These are phyloP conservation scores for Trypanosoma theileri DNA, from an alignment of 208 protist species.

Conservation along the genomic window DNA sequence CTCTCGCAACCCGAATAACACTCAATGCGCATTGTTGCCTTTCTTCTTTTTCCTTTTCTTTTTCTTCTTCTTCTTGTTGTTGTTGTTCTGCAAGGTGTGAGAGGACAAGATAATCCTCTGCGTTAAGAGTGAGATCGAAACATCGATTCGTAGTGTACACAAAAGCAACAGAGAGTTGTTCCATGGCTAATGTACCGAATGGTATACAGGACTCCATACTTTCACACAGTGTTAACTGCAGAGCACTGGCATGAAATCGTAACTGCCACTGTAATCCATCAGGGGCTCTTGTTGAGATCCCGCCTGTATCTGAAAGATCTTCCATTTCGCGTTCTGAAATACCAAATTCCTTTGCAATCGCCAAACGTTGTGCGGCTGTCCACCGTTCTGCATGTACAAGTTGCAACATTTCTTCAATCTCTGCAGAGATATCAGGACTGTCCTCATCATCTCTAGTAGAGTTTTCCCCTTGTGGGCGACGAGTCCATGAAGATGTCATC, in stretches of 20 bases:
- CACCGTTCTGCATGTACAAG: slow-evolving; percentile 56
- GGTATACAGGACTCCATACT: not conserved
- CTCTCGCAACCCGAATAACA: slow-evolving; percentile 14
- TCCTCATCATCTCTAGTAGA: slow-evolving; percentile 11
- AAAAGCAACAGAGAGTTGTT: not conserved
- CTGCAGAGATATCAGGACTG: slow-evolving; percentile 34
- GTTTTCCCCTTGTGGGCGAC: not conserved
- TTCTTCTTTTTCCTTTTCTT: not conserved
- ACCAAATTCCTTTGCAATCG: slow-evolving; percentile 70
- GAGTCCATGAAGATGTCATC: slow-evolving; percentile 2
- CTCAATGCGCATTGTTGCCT: not conserved
- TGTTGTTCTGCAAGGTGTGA: slow-evolving; percentile 1
- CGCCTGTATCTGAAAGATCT: slow-evolving; percentile 28
- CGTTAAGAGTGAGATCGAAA: slow-evolving; percentile 6
- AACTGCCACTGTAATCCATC: not conserved
- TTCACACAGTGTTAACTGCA: slow-evolving; percentile 8
- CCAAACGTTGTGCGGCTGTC: slow-evolving; percentile 58
- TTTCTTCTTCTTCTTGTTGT: not conserved
- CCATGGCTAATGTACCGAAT: slow-evolving; percentile 9
- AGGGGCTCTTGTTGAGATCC: not conserved
- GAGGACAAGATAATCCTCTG: not conserved
- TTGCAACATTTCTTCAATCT: slow-evolving; percentile 54
- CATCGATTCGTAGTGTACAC: slow-evolving; percentile 7
- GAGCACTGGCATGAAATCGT: not conserved
- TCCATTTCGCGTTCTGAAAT: slow-evolving; percentile 49